Conservation (phyloP, 768 basidiomycete genomes). For the Lactifluus piperatus region DNA sequence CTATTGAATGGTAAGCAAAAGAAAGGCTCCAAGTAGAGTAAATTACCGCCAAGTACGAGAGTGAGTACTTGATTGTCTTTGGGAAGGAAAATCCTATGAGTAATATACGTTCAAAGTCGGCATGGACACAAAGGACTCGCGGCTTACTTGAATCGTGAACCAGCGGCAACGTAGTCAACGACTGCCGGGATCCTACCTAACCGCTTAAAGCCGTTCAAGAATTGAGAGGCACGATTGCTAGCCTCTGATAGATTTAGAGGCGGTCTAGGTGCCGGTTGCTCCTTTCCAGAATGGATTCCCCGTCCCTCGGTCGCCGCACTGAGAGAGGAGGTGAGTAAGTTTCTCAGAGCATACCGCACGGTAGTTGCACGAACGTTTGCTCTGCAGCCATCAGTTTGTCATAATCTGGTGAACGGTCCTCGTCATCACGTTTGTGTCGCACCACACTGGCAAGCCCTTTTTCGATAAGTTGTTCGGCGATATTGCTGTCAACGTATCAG, state of each 20-base stretch:
- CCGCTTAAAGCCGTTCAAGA: constrained; percentile 87
- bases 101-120: neutral
- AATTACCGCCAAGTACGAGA: constrained; percentile 75
- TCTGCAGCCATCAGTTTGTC: constrained; percentile 96
- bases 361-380: constrained; percentile 53
- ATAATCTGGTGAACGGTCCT: constrained; percentile 91
- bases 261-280: constrained; percentile 65
- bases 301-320: constrained; percentile 72
- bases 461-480: constrained; percentile 90
- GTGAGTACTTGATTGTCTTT: constrained; percentile 93
- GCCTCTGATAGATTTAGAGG: constrained; percentile 91
- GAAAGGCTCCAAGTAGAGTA: neutral
- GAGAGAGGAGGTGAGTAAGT: constrained; percentile 10
- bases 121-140: constrained; percentile 16
- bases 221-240: constrained; percentile 69
- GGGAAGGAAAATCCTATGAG: constrained; percentile 62
- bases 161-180: constrained; percentile 90
- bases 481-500: constrained; percentile 48
- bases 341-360: neutral
- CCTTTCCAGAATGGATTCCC: constrained; percentile 92
- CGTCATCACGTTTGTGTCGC: constrained; percentile 90
- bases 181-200: constrained; percentile 74
- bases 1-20: constrained; percentile 30
- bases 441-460: constrained; percentile 86
- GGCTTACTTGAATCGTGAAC: constrained; percentile 85